Percentiles rank a stretch among this genome's conserved stretches.
phyloP scores from a whole-genome alignment of 371 early-diverging fungal species.

The Smittium mucronatum region DNA sequence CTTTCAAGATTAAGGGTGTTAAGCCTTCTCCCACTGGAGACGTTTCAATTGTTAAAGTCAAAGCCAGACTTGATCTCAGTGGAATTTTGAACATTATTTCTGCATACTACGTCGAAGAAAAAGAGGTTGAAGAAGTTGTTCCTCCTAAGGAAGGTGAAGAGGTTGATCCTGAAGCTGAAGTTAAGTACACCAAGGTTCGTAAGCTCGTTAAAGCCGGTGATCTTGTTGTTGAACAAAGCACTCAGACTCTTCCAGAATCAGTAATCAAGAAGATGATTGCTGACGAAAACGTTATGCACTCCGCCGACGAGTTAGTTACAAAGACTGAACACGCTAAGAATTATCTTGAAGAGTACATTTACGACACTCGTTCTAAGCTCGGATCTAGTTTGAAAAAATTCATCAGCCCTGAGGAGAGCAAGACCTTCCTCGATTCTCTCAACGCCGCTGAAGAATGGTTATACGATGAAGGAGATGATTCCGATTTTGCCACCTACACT shows the following conservation, averaged over 20 bases:
- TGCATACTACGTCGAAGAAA: constrained; percentile 83
- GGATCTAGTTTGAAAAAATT: constrained; percentile 57
- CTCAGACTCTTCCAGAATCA: constrained; percentile 41
- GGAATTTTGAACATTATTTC: constrained; percentile 68
- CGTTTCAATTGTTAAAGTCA: constrained; percentile 74
- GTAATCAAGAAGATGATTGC: constrained; percentile 50
- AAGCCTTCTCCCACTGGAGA: constrained; percentile 39
- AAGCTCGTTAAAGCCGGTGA: constrained; percentile 82
- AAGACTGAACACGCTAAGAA: constrained; percentile 91
- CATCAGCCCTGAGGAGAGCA: constrained; percentile 57
- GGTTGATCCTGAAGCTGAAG: constrained; percentile 40
- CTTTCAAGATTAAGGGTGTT: constrained; percentile 49
- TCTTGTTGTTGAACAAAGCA: constrained; percentile 53
- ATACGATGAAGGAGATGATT: constrained; percentile 90
- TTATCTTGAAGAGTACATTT: constrained; percentile 94
- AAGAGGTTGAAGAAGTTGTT: constrained; percentile 48
- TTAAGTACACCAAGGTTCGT: constrained; percentile 48
- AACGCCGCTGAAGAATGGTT: constrained; percentile 90
- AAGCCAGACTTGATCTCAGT: constrained; percentile 75
- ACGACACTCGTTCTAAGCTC: constrained; percentile 87
- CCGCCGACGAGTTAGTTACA: constrained; percentile 73
- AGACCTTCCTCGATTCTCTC: constrained; percentile 50
- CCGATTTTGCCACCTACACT: constrained; percentile 68
- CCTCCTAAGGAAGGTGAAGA: constrained; percentile 35
- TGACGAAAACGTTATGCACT: constrained; percentile 72